Conservation (phyloP, 352 stramenopile genomes). For the Pythium scleroteichum region DNA sequence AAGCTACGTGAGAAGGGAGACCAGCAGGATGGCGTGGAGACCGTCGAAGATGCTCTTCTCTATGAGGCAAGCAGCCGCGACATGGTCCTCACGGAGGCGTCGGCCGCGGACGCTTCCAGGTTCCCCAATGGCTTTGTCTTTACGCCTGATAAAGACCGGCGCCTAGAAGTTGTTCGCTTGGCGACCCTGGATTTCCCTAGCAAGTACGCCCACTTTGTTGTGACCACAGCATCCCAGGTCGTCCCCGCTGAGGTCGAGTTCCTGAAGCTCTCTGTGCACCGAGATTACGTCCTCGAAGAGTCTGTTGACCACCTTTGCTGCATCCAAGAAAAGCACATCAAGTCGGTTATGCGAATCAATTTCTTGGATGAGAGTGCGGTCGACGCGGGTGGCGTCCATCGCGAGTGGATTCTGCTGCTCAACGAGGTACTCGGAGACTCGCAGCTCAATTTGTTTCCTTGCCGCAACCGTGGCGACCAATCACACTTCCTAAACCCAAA, state of each 20-base stretch:
- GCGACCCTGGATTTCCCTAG: conserved; percentile 53
- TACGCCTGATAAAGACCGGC: conserved; percentile 34
- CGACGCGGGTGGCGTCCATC: conserved; percentile 85
- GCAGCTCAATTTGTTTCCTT: conserved; percentile 52
- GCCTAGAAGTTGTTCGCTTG: conserved; percentile 42
- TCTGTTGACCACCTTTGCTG: conserved; percentile 68
- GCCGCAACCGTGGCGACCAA: conserved; percentile 57
- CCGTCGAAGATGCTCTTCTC: conserved; percentile 13
- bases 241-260: conserved; percentile 69
- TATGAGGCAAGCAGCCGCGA: conserved; percentile 3
- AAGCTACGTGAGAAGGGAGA: conserved; percentile 31
- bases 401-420: conserved; percentile 93
- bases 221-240: conserved; percentile 59
- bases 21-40: conserved; percentile 21
- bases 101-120: conserved; percentile 7
- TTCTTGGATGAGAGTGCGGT: conserved; percentile 86
- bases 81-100: conserved; percentile 7
- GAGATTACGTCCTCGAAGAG: conserved; percentile 64
- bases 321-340: conserved; percentile 58
- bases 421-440: conserved; percentile 54
- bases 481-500: conserved; percentile 66
- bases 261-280: conserved; percentile 64
- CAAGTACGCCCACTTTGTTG: conserved; percentile 79
- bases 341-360: conserved; percentile 81
- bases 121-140: conserved; percentile 29